Percentiles rank a stretch among this genome's conserved stretches.
Evolutionary conservation across 169 alveolate genomes (phyloP).

Genomic region (Amoebophrya sp.): DNA sequence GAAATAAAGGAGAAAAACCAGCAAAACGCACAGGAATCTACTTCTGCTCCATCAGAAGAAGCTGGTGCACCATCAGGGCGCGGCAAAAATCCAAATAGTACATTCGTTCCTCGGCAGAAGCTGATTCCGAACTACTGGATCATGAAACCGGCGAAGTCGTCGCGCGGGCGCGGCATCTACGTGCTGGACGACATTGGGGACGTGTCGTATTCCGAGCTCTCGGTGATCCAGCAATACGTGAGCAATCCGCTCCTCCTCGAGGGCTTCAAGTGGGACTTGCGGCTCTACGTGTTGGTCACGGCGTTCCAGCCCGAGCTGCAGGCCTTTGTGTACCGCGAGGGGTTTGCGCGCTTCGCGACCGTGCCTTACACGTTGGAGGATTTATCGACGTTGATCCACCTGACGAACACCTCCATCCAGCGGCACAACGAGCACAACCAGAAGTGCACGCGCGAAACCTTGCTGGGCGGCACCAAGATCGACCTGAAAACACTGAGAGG

Average conservation of each 20-base stretch:
- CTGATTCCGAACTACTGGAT: constrained; percentile 47
- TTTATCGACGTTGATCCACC: constrained; percentile 43
- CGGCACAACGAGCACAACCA: constrained; percentile 4
- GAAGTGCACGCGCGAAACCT: background rate
- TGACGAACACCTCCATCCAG: constrained; percentile 42
- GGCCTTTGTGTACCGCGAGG: constrained; percentile 66
- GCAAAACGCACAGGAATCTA: background rate
- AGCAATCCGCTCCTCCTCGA: constrained; percentile 73
- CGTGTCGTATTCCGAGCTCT: constrained; percentile 50
- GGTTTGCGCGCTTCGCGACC: constrained; percentile 79
- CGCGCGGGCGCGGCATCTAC: constrained; percentile 67
- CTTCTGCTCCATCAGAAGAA: background rate
- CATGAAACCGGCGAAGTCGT: constrained; percentile 60
- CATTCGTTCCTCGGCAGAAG: background rate
- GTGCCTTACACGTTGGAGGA: constrained; percentile 27
- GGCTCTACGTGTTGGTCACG: constrained; percentile 70
- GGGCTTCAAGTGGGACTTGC: constrained; percentile 82
- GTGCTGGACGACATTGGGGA: constrained; percentile 51
- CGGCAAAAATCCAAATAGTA: background rate
- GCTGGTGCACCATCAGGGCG: background rate
- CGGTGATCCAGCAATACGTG: constrained; percentile 60
- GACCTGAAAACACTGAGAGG: background rate
- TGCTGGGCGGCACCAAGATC: background rate
- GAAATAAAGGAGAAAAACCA: background rate
- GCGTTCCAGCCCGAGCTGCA: constrained; percentile 64